phyloP scores from a whole-genome alignment of 495 filamentous ascomycete species.

The Melanomma pulvis-pyrius region DNA sequence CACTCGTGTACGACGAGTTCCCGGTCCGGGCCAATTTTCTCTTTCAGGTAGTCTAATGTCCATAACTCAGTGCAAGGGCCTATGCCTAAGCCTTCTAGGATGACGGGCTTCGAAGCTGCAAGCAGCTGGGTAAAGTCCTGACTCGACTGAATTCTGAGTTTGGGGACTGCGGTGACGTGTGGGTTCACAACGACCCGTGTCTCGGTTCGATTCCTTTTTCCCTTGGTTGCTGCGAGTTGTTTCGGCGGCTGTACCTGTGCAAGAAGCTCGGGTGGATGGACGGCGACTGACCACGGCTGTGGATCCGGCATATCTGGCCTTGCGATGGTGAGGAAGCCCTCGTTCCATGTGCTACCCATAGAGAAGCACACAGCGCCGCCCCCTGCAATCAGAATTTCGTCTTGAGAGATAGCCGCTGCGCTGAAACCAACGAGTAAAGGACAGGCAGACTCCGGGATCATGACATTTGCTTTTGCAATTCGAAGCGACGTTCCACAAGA shows the following conservation, averaged over 20 bases:
- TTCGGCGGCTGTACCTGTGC: background rate
- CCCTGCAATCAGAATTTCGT: constrained; percentile 64
- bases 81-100: constrained; percentile 66
- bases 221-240: background rate
- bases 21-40: constrained; percentile 64
- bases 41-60: constrained; percentile 69
- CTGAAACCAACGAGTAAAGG: constrained; percentile 69
- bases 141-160: constrained; percentile 53
- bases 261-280: background rate
- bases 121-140: constrained; percentile 63
- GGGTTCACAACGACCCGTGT: background rate
- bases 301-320: constrained; percentile 2
- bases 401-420: constrained; percentile 49
- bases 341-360: constrained; percentile 78
- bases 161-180: constrained; percentile 50
- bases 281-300: constrained; percentile 10
- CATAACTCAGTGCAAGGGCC: constrained; percentile 69
- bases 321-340: constrained; percentile 52
- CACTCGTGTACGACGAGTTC: constrained; percentile 53
- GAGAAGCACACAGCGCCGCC: constrained; percentile 90
- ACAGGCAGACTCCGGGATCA: constrained; percentile 30
- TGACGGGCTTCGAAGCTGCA: constrained; percentile 60
- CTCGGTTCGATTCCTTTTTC: constrained; percentile 4
- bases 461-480: background rate
- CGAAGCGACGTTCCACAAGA: constrained; percentile 7